Evolutionary conservation across 371 early-diverging fungal genomes (phyloP).

Genomic region (Mucor indicus): DNA sequence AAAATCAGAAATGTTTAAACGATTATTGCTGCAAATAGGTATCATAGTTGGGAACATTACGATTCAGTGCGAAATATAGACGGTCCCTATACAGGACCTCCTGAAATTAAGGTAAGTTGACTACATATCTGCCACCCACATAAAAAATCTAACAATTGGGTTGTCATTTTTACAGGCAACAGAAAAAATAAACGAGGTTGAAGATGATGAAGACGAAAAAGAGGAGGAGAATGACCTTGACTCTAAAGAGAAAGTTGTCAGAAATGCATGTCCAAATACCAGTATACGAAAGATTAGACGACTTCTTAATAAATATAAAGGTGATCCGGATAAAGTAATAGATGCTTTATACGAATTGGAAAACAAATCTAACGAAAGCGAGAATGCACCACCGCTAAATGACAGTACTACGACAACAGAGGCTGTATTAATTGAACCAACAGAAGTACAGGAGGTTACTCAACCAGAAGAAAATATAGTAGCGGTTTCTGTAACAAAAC

Average conservation of each 20-base stretch:
- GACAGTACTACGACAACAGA: too few species aligned
- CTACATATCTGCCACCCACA: slow-evolving; percentile 9
- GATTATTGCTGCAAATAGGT: slow-evolving; percentile 25
- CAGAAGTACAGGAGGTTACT: too few species aligned
- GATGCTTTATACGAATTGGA: slow-evolving; percentile 45
- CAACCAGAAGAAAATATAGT: not conserved
- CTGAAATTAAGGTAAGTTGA: slow-evolving; percentile 45
- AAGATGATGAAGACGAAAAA: slow-evolving; percentile 8
- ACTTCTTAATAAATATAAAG: slow-evolving; percentile 45
- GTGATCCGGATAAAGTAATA: slow-evolving; percentile 54
- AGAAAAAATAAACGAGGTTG: not conserved
- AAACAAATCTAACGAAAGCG: too few species aligned
- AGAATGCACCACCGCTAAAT: too few species aligned
- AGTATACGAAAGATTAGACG: slow-evolving; percentile 47
- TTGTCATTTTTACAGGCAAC: not conserved
- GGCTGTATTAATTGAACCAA: too few species aligned
- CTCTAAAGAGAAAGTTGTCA: slow-evolving; percentile 47
- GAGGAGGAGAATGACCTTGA: slow-evolving; percentile 23
- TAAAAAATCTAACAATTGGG: not conserved
- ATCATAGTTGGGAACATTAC: slow-evolving; percentile 88
- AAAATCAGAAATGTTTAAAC: not conserved
- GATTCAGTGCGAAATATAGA: slow-evolving; percentile 68
- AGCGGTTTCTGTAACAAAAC: too few species aligned
- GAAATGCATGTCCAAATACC: slow-evolving; percentile 44
- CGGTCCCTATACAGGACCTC: slow-evolving; percentile 63